phyloP scores from a whole-genome alignment of 768 basidiomycete species.

The Pleurotus cornucopiae region DNA sequence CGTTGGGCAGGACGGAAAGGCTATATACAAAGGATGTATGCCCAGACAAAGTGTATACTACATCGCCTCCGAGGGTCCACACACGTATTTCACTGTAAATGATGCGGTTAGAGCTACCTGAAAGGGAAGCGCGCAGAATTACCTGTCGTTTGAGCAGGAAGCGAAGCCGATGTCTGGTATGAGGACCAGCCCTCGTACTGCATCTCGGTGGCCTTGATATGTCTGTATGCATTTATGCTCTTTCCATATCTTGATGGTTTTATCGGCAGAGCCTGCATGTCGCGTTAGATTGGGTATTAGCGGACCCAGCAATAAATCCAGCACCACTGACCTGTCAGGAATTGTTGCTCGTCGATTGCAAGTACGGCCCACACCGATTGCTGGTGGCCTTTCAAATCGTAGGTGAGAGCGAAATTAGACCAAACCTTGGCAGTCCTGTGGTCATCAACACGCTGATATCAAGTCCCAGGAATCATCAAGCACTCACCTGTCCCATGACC shows the following conservation, averaged over 20 bases:
- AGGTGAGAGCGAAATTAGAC: slow-evolving; percentile 68
- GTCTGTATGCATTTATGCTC: slow-evolving; percentile 71
- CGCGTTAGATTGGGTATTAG: neutral
- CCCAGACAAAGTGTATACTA: slow-evolving; percentile 76
- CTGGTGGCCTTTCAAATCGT: slow-evolving; percentile 80
- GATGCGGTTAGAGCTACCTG: neutral
- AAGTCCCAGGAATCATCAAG: neutral
- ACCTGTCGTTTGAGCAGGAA: slow-evolving; percentile 95
- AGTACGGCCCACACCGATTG: slow-evolving; percentile 95
- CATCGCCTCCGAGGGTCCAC: slow-evolving; percentile 83
- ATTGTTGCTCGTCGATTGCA: slow-evolving; percentile 69
- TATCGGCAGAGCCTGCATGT: slow-evolving; percentile 83
- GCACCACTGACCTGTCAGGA: slow-evolving; percentile 68
- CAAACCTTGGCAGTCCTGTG: slow-evolving; percentile 91
- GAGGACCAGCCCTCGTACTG: slow-evolving; percentile 80
- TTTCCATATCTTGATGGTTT: slow-evolving; percentile 86
- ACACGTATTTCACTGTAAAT: slow-evolving; percentile 78
- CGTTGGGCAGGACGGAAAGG: slow-evolving; percentile 73
- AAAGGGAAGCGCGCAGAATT: slow-evolving; percentile 11
- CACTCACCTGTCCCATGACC: slow-evolving; percentile 93
- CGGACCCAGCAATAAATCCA: neutral
- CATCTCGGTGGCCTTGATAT: slow-evolving; percentile 85
- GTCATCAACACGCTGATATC: neutral
- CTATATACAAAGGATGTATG: slow-evolving; percentile 98
- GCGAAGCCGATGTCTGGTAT: slow-evolving; percentile 89